These are phyloP conservation scores for Luffa aegyptiaca DNA, from an alignment of 306 rosid genomes.

Conservation along the genomic window DNA sequence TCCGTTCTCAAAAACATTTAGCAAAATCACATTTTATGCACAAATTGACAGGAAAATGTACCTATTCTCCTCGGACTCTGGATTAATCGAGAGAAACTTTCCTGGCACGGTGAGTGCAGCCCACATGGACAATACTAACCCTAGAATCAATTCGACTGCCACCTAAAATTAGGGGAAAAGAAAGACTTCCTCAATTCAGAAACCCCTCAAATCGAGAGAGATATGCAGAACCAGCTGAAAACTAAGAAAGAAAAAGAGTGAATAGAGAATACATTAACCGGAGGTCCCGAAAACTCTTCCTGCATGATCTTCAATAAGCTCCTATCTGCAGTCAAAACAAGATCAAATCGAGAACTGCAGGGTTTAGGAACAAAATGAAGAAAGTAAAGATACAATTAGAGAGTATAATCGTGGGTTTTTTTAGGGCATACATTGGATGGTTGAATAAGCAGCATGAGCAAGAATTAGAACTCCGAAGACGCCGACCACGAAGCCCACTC, in stretches of 20 bases:
- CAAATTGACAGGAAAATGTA: slow-evolving; percentile 12
- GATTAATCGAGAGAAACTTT: slow-evolving; percentile 58
- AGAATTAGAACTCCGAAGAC: slow-evolving; percentile 47
- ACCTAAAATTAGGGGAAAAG: slow-evolving; percentile 28
- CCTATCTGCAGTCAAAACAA: slow-evolving; percentile 50
- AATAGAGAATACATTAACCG: slow-evolving; percentile 31
- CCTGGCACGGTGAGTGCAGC: slow-evolving; percentile 69
- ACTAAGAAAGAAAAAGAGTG: slow-evolving; percentile 5
- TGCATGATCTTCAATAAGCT: slow-evolving; percentile 74
- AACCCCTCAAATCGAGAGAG: background rate
- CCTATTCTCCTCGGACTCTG: slow-evolving; percentile 80
- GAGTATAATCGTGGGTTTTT: background rate
- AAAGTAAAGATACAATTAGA: background rate
- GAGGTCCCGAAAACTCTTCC: slow-evolving; percentile 84
- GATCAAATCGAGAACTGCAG: slow-evolving; percentile 8
- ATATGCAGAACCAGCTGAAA: background rate
- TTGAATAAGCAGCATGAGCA: slow-evolving; percentile 64
- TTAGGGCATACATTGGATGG: slow-evolving; percentile 48
- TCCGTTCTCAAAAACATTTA: background rate
- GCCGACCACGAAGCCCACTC: slow-evolving; percentile 39
- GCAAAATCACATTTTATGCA: background rate
- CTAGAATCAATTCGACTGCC: slow-evolving; percentile 47
- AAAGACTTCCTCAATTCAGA: background rate
- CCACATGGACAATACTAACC: slow-evolving; percentile 55
- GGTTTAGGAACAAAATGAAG: background rate